phyloP scores from a whole-genome alignment of 108 stramenopile genomes.

The Cyclotella baltica region DNA sequence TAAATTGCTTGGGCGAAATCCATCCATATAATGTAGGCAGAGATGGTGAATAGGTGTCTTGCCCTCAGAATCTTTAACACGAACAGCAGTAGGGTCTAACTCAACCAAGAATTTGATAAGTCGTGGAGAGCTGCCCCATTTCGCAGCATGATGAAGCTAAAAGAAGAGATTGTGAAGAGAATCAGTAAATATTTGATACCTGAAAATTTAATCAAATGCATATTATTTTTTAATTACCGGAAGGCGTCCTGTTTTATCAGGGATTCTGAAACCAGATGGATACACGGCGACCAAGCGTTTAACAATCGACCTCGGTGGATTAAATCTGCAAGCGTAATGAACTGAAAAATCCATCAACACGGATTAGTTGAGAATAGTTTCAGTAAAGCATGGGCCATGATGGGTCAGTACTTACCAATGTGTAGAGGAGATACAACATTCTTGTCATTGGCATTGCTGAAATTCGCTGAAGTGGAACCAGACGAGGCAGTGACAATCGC shows the following conservation, averaged over 20 bases:
- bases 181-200: not conserved
- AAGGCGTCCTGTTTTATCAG: conserved; percentile 23
- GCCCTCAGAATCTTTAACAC: conserved; percentile 29
- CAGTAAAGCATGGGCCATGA: not conserved
- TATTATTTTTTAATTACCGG: not conserved
- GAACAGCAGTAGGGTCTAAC: conserved; percentile 27
- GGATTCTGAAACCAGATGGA: conserved; percentile 12
- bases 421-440: not conserved
- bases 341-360: not conserved
- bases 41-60: conserved; percentile 27
- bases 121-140: conserved; percentile 28
- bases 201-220: not conserved
- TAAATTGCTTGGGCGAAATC: not conserved
- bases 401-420: conserved; percentile 2
- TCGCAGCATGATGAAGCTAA: conserved; percentile 22
- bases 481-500: not conserved
- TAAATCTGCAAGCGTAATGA: conserved; percentile 29
- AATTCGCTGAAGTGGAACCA: not conserved
- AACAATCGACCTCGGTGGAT: conserved; percentile 25
- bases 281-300: conserved; percentile 18
- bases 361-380: not conserved
- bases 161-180: not conserved
- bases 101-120: conserved; percentile 33
- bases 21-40: conserved; percentile 15
- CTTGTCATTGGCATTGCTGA: not conserved